Base-by-base conservation (phyloP, 306 rosid species). In the Erythrophleum fordii region DNA sequence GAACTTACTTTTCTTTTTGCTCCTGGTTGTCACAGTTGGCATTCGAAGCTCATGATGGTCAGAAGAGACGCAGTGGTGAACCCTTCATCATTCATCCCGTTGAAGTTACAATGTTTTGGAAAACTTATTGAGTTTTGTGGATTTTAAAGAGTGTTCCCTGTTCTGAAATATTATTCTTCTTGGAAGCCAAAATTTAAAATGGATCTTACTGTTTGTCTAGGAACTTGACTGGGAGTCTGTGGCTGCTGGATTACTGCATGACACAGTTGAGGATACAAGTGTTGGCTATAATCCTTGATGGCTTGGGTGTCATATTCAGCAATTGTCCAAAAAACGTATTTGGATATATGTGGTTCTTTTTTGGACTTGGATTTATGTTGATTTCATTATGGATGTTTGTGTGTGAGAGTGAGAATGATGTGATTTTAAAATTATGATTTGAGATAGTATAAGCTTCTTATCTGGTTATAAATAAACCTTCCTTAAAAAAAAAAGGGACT, bases 21-120 rank as follows among this genome's bases (percentile, higher is more conserved):
- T 78, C 81, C 20, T 17, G 70, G 74, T 66, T 83, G 80, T 72
- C 80, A 53, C 86, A 96, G 99, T 88, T 96, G 85, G 98, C 99
- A 71, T 95, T 92, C 85, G 89, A 89, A 85, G 99, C 99, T 58
- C 99, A 96, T 85, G 90, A 93, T 85, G 99, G 99, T 83, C 99
- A 96, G 86, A 96, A 92, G 83, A 90, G 98, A 75, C 99, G 98
- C 67, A 96, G 99, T 39, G 99, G 98, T 80, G 99, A 96, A 79
- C 99, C 99, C 72, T 96, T 93, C 90, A 96, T 96, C 86, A 92
- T 96, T 85, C 99, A 96, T 91, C 99, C 99, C 3, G 97, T 96
- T 48, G 99, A 96, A 91, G 99, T 96, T 87, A 98, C 99, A n/a
- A 92, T 96, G n/a, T 81, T 90, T 96, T 1, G 99, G 99, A 80